Percentiles rank a stretch among this genome's conserved stretches.
Evolutionary conservation across 805 yeast species (phyloP).

Genomic region (Alloascoidea hylecoeti): DNA sequence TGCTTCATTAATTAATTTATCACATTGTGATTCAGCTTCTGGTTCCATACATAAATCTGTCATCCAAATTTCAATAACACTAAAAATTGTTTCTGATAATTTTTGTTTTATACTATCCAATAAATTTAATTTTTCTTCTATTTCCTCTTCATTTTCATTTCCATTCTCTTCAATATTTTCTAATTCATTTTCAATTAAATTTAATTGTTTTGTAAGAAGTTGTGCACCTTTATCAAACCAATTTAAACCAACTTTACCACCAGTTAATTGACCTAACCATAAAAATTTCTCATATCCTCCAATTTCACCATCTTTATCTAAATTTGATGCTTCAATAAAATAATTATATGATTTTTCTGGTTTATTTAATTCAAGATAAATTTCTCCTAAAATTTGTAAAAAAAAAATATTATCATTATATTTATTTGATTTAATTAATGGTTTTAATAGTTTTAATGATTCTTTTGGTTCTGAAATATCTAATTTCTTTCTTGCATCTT

Average conservation of each 20-base stretch:
- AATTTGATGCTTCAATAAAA: slow-evolving; percentile 41
- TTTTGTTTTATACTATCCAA: slow-evolving; percentile 33
- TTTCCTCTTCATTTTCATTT: slow-evolving; percentile 6
- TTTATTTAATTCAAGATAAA: slow-evolving; percentile 65
- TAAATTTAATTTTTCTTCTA: slow-evolving; percentile 14
- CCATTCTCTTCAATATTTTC: slow-evolving; percentile 19
- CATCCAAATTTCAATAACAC: slow-evolving; percentile 93
- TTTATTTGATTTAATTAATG: slow-evolving; percentile 16
- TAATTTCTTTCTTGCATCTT: slow-evolving; percentile 27
- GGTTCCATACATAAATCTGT: slow-evolving; percentile 93
- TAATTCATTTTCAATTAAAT: slow-evolving; percentile 29
- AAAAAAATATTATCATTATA: slow-evolving; percentile 24
- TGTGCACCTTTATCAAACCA: slow-evolving; percentile 43
- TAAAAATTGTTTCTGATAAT: slow-evolving; percentile 63
- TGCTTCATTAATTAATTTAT: slow-evolving; percentile 51
- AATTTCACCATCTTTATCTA: slow-evolving; percentile 49
- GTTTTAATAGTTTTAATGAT: slow-evolving; percentile 27
- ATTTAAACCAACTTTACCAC: slow-evolving; percentile 62
- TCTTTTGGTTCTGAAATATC: slow-evolving; percentile 35
- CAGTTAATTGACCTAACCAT: slow-evolving; percentile 82
- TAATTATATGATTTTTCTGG: slow-evolving; percentile 65
- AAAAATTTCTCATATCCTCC: slow-evolving; percentile 71
- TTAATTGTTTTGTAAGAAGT: slow-evolving; percentile 1
- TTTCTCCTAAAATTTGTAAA: slow-evolving; percentile 45
- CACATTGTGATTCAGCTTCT: slow-evolving; percentile 74